Conservation (phyloP, 768 basidiomycete genomes). For the Roridomyces roridus region DNA sequence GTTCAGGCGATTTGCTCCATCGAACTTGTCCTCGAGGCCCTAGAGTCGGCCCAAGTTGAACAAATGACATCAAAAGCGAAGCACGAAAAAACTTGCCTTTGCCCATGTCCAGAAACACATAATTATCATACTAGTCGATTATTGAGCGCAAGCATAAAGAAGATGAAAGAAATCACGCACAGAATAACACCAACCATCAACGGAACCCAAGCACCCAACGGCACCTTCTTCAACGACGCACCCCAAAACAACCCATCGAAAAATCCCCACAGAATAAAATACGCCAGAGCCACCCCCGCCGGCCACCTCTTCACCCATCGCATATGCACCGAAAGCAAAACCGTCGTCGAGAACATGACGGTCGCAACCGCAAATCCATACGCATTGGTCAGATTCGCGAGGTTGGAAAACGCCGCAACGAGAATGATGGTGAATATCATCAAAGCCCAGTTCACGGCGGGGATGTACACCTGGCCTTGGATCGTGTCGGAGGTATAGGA, state of each 20-base stretch:
- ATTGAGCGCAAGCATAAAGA: too few relatives aligned
- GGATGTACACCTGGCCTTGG: constrained; percentile 72
- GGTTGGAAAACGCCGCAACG: constrained; percentile 62
- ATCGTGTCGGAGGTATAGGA: constrained; percentile 63
- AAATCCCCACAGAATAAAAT: constrained; percentile 64
- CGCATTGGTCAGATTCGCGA: constrained; percentile 62
- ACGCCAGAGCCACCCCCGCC: constrained; percentile 46
- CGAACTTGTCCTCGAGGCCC: constrained; percentile 67
- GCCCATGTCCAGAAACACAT: constrained; percentile 77
- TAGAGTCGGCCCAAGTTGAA: constrained; percentile 15
- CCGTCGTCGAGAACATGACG: constrained; percentile 68
- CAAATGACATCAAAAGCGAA: not conserved
- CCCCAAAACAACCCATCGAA: constrained; percentile 77
- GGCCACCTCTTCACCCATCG: constrained; percentile 58
- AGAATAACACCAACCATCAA: constrained; percentile 60
- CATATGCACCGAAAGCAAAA: constrained; percentile 63
- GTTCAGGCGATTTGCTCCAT: constrained; percentile 58
- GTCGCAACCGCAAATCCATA: constrained; percentile 70
- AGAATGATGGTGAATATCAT: constrained; percentile 59
- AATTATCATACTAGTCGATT: too few relatives aligned
- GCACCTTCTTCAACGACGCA: constrained; percentile 64
- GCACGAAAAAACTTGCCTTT: constrained; percentile 38
- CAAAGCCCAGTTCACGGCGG: constrained; percentile 64
- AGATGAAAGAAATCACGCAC: constrained; percentile 32
- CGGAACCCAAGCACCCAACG: constrained; percentile 72